Evolutionary conservation across 352 stramenopile species (phyloP), one percentile per base, ranked within the genome.

Genomic region (Halophytophthora polymorphica): DNA sequence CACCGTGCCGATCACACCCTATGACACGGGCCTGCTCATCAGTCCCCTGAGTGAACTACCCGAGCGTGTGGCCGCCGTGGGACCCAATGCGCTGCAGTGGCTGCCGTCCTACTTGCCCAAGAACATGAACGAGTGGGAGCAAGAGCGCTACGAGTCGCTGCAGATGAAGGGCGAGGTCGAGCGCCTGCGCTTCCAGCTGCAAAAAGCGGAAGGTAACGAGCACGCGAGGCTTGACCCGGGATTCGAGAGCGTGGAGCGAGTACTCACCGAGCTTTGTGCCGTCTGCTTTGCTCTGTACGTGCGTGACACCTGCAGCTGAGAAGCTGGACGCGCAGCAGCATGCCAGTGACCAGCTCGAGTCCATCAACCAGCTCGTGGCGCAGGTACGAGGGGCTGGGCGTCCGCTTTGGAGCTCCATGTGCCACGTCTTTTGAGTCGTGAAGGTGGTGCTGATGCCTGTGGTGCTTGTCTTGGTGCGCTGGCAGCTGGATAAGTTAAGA

Each of bases 131-230:
- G 79, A 92, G 21, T 90, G 78, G 82, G 82, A 92, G 53, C 56
- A 87, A 50, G 82, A 92, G 18, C 77, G 82, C 13, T 82, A 83
- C 50, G 64, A 83, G 21, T 68, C 72, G 22, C 58, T 90, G n/a
- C 74, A 88, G 50, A 83, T 90, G 75, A 83, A 89, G 48, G 82
- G 79, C 45, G 82, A 92, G 42, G 73, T 92, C 48, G 79, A 90
- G 56, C 70, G 82, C 11, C 58, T 92, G 35, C 68, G 70, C 13
- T 92, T 88, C 49, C 77, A 89, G 51, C 55, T 92, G 22, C 77
- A 87, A 39, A 73, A 83, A 29, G 59, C 79, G 2, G 74, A 92
- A 76, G 74, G 77, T 88, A 69, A 34, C n/a, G 53, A 40, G 17
- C 35, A 41, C n/a, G 36, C 7, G 15, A n/a, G 13, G 41, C 13